Evolutionary conservation across 345 rosid genomes (phyloP), one percentile per base, ranked within the genome.

Genomic region (Boechera retrofracta): DNA sequence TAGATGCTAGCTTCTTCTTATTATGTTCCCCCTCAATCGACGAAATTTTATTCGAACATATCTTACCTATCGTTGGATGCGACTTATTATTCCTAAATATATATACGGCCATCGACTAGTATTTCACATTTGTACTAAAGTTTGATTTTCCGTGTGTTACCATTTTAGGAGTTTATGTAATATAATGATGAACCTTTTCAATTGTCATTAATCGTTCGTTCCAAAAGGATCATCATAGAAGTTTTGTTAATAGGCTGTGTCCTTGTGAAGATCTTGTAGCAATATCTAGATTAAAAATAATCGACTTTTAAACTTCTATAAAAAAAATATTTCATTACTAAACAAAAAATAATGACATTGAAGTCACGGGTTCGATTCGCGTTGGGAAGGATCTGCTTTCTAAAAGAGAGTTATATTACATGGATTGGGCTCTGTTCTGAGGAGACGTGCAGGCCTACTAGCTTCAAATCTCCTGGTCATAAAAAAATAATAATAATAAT

Each of bases 11-110:
- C 69, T 66, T 65, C 48, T 42, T 6, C 11, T n/a, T 62, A 11
- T 53, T 53, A 33, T 69, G 71, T 45, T 63, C 60, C 35, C 59
- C 52, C 55, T 68, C 47, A 32, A 32, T 51, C 79, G 26, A 41
- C 51, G 24, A 53, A 49, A 51, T 41, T 62, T 42, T 77, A 65
- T 71, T 64, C 77, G 31, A 71, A 41, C 76, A 71, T 71, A 56
- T 77, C 72, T 24, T 63, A 47, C 6, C 3, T 57, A 12, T 64
- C 62, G 29, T 48, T 64, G 24, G 67, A 71, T 64, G 71, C 58
- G 42, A 62, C 75, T 53, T 77, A 61, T 68, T 45, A 55, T n/a
- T 51, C 26, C 39, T n/a, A 33, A 5, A 31, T 64, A 38, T 64
- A 38, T 56, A 47, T 56, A 41, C 53, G 11, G 21, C 21, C 29